These are phyloP conservation scores for Paraleonurus japonicus DNA, from an alignment of 257 asterid genomes.

Conservation along the genomic window DNA sequence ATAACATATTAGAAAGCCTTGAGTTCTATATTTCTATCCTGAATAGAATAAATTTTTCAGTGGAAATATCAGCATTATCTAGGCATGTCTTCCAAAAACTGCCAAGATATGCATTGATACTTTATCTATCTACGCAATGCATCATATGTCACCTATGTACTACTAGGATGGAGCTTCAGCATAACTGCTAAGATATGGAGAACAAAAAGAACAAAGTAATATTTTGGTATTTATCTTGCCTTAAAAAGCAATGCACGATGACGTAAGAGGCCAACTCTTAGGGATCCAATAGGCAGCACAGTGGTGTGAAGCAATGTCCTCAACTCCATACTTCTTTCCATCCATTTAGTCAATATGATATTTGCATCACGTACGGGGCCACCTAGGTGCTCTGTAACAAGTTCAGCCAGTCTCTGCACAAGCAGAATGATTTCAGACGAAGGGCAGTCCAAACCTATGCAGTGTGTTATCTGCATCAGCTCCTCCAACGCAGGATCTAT, in stretches of 20 bases:
- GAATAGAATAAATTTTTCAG: conserved; percentile 3
- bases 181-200: conserved; percentile 15
- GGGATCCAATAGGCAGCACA: conserved; percentile 88
- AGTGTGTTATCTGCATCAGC: conserved; percentile 83
- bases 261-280: conserved; percentile 85
- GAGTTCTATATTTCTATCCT: neutral
- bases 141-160: neutral
- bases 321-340: conserved; percentile 79
- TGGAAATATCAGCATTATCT: conserved; percentile 3
- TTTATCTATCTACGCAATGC: conserved; percentile 14
- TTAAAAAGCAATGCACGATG: conserved; percentile 98
- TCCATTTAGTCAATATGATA: conserved; percentile 73
- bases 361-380: conserved; percentile 93
- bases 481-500: conserved; percentile 91
- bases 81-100: conserved; percentile 1
- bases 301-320: conserved; percentile 88
- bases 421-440: conserved; percentile 54
- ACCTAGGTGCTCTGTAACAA: conserved; percentile 87
- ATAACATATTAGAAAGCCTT: conserved; percentile 13
- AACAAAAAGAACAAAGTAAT: neutral
- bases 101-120: neutral
- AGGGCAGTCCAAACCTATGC: conserved; percentile 74
- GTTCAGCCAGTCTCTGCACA: conserved; percentile 88
- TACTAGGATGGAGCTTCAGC: neutral
- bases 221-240: conserved; percentile 44